Evolutionary conservation across 306 rosid genomes (phyloP), one percentile per base, ranked within the genome.

Genomic region (Medicago arabica): DNA sequence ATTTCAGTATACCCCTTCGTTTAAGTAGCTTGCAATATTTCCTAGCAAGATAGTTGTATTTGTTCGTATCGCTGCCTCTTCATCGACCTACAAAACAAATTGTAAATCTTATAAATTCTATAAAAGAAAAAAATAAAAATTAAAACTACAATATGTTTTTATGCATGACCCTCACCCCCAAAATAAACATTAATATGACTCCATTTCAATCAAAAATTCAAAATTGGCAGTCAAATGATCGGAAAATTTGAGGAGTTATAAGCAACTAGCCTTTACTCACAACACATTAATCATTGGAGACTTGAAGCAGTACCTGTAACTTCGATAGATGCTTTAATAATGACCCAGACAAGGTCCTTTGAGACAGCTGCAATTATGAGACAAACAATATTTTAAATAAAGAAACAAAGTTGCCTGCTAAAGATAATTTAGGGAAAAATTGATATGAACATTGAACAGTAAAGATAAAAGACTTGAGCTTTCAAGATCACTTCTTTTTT

Each of bases 21-120:
- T 92, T 76, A 96, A 85, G 89, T 92, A 73, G 85, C 83, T 88
- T 46, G 98, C 99, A 81, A 92, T 96, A 81, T 96, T 96, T 77
- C 99, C 99, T 38, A 96, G 86, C 67, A 96, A 83, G 79, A 96
- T 96, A 82, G 99, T 96, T 21, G 99, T 96, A 84, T 96, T 96
- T 53, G 99, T 90, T 83, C 99, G 86, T 75, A 96, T 96, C 54
- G 98, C 97, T 68, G 99, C 83, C 81, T 96, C 99, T 87, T 96
- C 99, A 77, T 96, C 99, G 74, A 96, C 98, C 99, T 96, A 86
- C 80, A 84, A 84, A 65, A 69, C 68, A 58, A 61, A 21, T 70
- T 54, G 38, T 58, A 82, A 44, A 44, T 41, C 55, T 83, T 51
- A 44, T 69, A 69, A 63, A 70, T 36, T 67, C 43, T 34, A 58